Evolutionary conservation across 495 filamentous ascomycete genomes (phyloP).

Genomic region (Daldinia concentrica): DNA sequence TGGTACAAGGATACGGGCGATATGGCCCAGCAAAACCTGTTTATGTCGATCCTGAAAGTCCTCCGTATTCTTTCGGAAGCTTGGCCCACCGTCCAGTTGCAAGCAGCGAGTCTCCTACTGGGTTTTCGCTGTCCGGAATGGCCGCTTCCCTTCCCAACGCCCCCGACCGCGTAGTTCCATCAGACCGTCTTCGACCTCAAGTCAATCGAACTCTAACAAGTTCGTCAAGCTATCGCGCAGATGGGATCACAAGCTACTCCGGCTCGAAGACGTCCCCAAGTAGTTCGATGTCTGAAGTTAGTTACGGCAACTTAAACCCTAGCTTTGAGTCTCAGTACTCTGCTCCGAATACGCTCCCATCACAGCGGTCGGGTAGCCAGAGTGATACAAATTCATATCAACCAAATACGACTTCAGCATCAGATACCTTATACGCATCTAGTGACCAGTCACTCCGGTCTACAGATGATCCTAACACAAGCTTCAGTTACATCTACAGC

Average conservation of each 20-base stretch:
- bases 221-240: constrained; percentile 39
- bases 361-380: constrained; percentile 15
- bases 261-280: constrained; percentile 31
- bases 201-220: constrained; percentile 43
- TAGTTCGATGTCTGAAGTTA: constrained; percentile 30
- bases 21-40: constrained; percentile 44
- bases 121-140: constrained; percentile 53
- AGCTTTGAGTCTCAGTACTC: constrained; percentile 32
- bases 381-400: constrained; percentile 22
- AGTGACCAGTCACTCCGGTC: constrained; percentile 32
- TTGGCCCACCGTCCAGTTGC: constrained; percentile 51
- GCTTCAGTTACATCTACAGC: constrained; percentile 43
- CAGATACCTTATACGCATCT: constrained; percentile 31
- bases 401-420: neutral
- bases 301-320: constrained; percentile 36
- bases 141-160: constrained; percentile 52
- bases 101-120: constrained; percentile 43
- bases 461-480: constrained; percentile 31
- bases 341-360: constrained; percentile 4
- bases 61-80: constrained; percentile 42
- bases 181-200: constrained; percentile 44
- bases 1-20: constrained; percentile 46
- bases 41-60: constrained; percentile 47
- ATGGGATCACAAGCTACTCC: constrained; percentile 34
- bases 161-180: constrained; percentile 54